Percentiles rank a stretch among this genome's conserved stretches.
Conservation (phyloP, 2,329 filamentous ascomycete genomes). For the Fusarium secorum region DNA sequence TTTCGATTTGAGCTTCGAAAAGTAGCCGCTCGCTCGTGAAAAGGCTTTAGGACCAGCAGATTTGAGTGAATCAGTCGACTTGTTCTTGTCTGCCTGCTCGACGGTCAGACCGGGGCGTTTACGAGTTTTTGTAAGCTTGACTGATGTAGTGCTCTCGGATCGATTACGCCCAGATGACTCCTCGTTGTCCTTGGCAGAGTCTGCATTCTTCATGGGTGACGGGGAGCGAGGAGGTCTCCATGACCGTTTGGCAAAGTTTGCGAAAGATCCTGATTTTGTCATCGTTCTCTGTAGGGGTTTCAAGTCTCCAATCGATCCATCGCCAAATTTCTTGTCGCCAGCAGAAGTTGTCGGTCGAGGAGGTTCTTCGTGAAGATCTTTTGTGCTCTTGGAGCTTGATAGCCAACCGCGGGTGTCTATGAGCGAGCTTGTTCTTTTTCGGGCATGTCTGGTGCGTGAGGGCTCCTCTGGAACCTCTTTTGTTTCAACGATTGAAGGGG, state of each 20-base stretch:
- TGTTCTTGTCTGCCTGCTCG: constrained; percentile 38
- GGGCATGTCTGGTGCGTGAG: constrained; percentile 31
- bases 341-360: constrained; percentile 41
- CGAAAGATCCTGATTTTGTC: constrained; percentile 56
- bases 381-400: constrained; percentile 53
- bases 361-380: constrained; percentile 37
- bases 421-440: constrained; percentile 55
- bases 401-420: constrained; percentile 63
- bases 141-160: constrained; percentile 36
- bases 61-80: constrained; percentile 48
- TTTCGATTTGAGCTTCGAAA: constrained; percentile 59
- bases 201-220: constrained; percentile 51
- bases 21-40: constrained; percentile 56
- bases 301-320: constrained; percentile 32
- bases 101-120: constrained; percentile 43
- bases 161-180: constrained; percentile 34
- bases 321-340: constrained; percentile 33
- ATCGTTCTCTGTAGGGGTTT: constrained; percentile 48
- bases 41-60: constrained; percentile 50
- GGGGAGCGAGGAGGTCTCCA: constrained; percentile 62
- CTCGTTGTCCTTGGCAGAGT: constrained; percentile 34
- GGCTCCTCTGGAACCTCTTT: constrained; percentile 32
- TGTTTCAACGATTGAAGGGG: constrained; percentile 32
- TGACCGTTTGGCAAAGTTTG: constrained; percentile 59
- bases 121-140: constrained; percentile 40